A percentile compares a stretch with the other conserved stretches of the same genome.
Evolutionary conservation across 2,329 filamentous ascomycete species (phyloP).

Genomic region (Fusarium keratoplasticum): DNA sequence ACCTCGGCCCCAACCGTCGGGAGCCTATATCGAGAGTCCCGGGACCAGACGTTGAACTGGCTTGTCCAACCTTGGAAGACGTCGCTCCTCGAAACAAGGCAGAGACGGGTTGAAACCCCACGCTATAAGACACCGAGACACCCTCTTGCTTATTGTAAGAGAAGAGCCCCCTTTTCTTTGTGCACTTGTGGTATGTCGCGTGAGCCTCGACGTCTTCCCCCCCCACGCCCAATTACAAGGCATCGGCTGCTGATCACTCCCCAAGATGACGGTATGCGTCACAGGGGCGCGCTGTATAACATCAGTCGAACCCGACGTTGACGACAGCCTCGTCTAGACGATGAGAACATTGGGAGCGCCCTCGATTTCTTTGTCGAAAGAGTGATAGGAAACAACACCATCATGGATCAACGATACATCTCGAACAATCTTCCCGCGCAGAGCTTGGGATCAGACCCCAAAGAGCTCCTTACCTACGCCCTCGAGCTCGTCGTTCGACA

Average conservation of each 20-base stretch:
- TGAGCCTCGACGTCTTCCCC: constrained; percentile 19
- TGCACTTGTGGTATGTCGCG: constrained; percentile 29
- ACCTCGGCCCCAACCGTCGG: constrained; percentile 30
- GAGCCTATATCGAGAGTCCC: constrained; percentile 9
- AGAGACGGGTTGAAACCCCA: constrained; percentile 6
- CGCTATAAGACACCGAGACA: neutral
- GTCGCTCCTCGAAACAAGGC: constrained; percentile 15
- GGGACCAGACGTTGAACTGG: constrained; percentile 5
- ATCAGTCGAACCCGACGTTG: constrained; percentile 21
- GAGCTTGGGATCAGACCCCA: constrained; percentile 42
- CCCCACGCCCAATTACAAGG: constrained; percentile 30
- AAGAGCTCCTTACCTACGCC: constrained; percentile 47
- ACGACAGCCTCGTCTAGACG: constrained; percentile 14
- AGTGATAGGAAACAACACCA: constrained; percentile 3
- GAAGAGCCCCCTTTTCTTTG: constrained; percentile 7
- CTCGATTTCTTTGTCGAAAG: neutral
- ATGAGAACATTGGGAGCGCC: constrained; percentile 3
- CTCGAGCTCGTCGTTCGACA: constrained; percentile 52
- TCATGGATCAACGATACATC: constrained; percentile 49
- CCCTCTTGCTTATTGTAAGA: neutral
- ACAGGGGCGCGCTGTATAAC: constrained; percentile 31
- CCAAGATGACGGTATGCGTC: constrained; percentile 37
- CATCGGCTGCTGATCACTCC: constrained; percentile 32
- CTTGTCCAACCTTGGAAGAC: constrained; percentile 7
- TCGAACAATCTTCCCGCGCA: constrained; percentile 49